These are phyloP conservation scores for Cladosporium austrohemisphaericum DNA, from an alignment of 2,329 filamentous ascomycete species.

Conservation along the genomic window DNA sequence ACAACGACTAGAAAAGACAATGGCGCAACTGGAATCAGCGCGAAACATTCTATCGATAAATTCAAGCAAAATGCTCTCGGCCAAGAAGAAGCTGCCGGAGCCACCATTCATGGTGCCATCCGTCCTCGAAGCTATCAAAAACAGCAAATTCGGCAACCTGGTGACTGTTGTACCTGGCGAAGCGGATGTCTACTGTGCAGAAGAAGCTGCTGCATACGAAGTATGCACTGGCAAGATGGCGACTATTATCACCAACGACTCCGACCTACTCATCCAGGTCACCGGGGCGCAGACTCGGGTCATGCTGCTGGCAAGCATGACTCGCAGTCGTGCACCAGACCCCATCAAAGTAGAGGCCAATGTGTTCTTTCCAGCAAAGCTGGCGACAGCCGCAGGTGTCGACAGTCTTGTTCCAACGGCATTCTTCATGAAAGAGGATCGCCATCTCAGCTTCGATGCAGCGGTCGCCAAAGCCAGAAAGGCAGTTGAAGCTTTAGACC, in stretches of 20 bases:
- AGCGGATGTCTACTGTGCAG: constrained; percentile 77
- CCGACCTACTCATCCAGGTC: constrained; percentile 75
- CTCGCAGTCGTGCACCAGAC: constrained; percentile 42
- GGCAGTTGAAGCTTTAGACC: no score
- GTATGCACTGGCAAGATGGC: constrained; percentile 10
- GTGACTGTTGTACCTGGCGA: constrained; percentile 71
- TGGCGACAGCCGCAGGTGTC: constrained; percentile 44
- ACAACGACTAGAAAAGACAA: constrained; percentile 56
- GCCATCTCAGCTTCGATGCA: constrained; percentile 27
- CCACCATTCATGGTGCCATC: constrained; percentile 73
- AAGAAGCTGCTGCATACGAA: constrained; percentile 54
- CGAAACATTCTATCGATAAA: constrained; percentile 23
- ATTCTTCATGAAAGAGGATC: constrained; percentile 36
- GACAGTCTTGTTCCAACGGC: constrained; percentile 38
- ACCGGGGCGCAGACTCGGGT: constrained; percentile 61
- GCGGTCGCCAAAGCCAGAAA: constrained; percentile 5
- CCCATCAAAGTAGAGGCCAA: constrained; percentile 40
- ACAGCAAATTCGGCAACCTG: constrained; percentile 39
- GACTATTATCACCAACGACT: constrained; percentile 76
- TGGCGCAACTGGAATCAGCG: constrained; percentile 50
- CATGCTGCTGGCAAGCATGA: constrained; percentile 54
- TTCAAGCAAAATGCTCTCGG: constrained; percentile 33
- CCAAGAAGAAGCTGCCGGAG: constrained; percentile 43
- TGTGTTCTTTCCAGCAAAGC: constrained; percentile 40
- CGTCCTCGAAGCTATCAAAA: constrained; percentile 64